Conservation (phyloP, 495 filamentous ascomycete genomes). For the Tuber brumale region DNA sequence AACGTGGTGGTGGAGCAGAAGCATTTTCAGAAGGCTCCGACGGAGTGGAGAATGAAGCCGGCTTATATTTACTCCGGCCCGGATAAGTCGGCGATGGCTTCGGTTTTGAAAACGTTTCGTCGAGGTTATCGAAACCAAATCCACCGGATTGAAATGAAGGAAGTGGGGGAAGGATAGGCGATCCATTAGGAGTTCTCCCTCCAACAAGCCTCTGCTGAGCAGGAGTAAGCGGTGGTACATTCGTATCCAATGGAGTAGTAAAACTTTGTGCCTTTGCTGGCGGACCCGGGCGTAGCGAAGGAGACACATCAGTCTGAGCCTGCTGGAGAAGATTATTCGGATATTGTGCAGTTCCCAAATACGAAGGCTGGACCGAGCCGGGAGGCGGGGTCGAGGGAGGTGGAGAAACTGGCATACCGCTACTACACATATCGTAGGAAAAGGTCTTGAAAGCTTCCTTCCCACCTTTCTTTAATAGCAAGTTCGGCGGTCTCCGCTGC, state of each 20-base stretch:
- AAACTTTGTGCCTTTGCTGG: constrained; percentile 14
- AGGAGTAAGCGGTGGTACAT: constrained; percentile 19
- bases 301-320: not conserved
- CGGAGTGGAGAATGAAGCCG: not conserved
- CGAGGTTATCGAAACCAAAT: constrained; percentile 33
- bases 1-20: constrained; percentile 1
- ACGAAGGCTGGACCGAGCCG: constrained; percentile 19
- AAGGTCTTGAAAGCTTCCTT: constrained; percentile 32
- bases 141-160: constrained; percentile 37
- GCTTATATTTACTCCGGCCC: constrained; percentile 23
- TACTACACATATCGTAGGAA: constrained; percentile 32
- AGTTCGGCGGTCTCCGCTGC: constrained; percentile 13
- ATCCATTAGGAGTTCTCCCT: constrained; percentile 28
- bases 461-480: constrained; percentile 22
- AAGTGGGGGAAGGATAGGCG: constrained; percentile 39
- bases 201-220: constrained; percentile 17
- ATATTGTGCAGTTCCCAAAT: constrained; percentile 29
- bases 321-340: constrained; percentile 28
- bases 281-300: constrained; percentile 1
- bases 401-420: constrained; percentile 23
- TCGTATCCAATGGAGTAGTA: constrained; percentile 24
- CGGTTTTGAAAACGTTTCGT: constrained; percentile 13
- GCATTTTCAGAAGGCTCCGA: constrained; percentile 11
- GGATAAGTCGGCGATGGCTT: constrained; percentile 26
- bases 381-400: constrained; percentile 24